Percentiles rank a stretch among this genome's conserved stretches.
Conservation (phyloP, 1,284 basidiomycete species). For the Mycena citricolor region DNA sequence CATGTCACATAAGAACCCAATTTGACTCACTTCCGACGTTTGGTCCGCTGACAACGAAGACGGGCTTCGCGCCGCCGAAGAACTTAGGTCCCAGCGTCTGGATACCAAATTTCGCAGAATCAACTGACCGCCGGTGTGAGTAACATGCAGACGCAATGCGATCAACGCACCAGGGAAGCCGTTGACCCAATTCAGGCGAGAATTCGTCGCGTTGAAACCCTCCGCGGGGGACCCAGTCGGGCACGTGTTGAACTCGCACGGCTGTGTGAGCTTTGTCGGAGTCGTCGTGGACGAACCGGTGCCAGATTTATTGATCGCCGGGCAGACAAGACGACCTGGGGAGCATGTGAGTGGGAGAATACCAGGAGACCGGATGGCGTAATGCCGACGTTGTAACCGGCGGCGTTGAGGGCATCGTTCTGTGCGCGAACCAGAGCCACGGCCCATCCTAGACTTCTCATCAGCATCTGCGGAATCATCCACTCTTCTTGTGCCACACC, state of each 20-base stretch:
- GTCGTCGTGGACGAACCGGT: constrained; percentile 37
- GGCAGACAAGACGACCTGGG: constrained; percentile 43
- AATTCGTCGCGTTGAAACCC: constrained; percentile 44
- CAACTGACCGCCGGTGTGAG: no score
- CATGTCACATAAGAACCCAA: not conserved
- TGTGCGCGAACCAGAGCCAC: constrained; percentile 42
- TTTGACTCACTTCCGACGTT: constrained; percentile 40
- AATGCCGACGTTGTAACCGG: constrained; percentile 35
- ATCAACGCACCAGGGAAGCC: no score
- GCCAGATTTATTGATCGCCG: constrained; percentile 44
- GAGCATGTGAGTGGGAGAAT: not conserved
- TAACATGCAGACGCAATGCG: no score
- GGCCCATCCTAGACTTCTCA: constrained; percentile 40
- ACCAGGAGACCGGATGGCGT: not conserved
- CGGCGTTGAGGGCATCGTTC: constrained; percentile 33
- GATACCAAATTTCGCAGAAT: constrained; percentile 46
- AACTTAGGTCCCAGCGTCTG: constrained; percentile 46
- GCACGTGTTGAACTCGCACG: constrained; percentile 45
- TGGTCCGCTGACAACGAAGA: constrained; percentile 51
- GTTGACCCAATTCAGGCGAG: constrained; percentile 42
- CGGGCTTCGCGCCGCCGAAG: constrained; percentile 41
- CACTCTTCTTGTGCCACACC: constrained; percentile 24
- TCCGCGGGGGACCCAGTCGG: constrained; percentile 42
- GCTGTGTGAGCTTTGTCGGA: constrained; percentile 29
- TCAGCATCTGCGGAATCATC: not conserved